phyloP scores from a whole-genome alignment of 23 red algal species.

The Cyanidioschyzon merolae region DNA sequence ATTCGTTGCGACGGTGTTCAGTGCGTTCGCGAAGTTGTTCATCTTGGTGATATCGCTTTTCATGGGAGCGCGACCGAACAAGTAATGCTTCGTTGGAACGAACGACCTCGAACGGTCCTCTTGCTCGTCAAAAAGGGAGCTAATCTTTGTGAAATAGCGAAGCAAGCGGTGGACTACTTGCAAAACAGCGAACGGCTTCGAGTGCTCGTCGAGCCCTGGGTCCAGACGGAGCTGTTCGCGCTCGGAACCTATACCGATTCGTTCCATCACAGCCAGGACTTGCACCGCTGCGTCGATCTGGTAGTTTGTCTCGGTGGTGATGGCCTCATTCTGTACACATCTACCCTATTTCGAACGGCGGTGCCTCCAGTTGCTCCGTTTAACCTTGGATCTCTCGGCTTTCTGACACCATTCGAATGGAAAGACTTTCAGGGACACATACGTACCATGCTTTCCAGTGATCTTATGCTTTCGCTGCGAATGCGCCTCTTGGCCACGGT shows the following conservation, averaged over 20 bases:
- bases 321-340: constrained; percentile 72
- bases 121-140: constrained; percentile 74
- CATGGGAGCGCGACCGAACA: constrained; percentile 91
- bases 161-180: constrained; percentile 59
- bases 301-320: constrained; percentile 80
- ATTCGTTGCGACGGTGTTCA: constrained; percentile 96
- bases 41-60: constrained; percentile 73
- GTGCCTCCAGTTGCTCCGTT: constrained; percentile 72
- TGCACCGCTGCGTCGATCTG: constrained; percentile 68
- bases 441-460: constrained; percentile 24
- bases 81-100: constrained; percentile 98
- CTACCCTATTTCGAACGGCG: constrained; percentile 38
- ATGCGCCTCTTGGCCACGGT: constrained; percentile 70
- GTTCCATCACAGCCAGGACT: constrained; percentile 28
- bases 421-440: constrained; percentile 27
- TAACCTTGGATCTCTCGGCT: constrained; percentile 70
- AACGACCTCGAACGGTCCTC: constrained; percentile 53
- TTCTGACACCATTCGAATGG: constrained; percentile 70
- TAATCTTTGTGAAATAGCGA: constrained; percentile 29
- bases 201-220: constrained; percentile 76
- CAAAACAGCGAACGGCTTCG: constrained; percentile 32
- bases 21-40: constrained; percentile 84
- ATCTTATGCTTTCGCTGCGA: constrained; percentile 36
- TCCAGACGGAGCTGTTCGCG: constrained; percentile 71
- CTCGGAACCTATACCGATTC: constrained; percentile 66